A percentile compares a stretch with the other conserved stretches of the same genome.
Conservation (phyloP, 1,284 basidiomycete species). For the Meira miltonrushii region DNA sequence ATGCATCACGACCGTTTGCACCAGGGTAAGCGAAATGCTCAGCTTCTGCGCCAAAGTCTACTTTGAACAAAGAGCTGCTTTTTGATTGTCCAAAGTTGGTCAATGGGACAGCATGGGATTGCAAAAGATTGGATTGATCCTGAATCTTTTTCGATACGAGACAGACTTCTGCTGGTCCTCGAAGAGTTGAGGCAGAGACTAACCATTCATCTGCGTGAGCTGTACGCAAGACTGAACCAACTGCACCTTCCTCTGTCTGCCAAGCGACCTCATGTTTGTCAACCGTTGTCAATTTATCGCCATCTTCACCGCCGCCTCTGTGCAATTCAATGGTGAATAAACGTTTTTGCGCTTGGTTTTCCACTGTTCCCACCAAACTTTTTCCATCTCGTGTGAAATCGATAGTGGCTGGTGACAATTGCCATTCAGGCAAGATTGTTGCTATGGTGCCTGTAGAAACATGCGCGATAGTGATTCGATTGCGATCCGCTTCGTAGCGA, state of each 20-base stretch:
- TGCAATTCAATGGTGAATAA: conserved; percentile 14
- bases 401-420: conserved; percentile 23
- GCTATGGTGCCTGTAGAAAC: background rate
- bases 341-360: conserved; percentile 22
- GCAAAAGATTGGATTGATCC: background rate
- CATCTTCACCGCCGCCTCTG: conserved; percentile 9
- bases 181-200: conserved; percentile 3
- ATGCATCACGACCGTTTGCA: conserved; percentile 15
- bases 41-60: conserved; percentile 26
- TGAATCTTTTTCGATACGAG: background rate
- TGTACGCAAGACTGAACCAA: conserved; percentile 5
- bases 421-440: conserved; percentile 25
- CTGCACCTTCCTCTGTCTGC: conserved; percentile 7
- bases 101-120: background rate
- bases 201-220: background rate
- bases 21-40: conserved; percentile 25
- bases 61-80: conserved; percentile 7
- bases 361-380: conserved; percentile 14
- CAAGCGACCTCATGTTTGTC: too few relatives aligned
- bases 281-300: conserved; percentile 1
- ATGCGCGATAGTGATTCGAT: conserved; percentile 21
- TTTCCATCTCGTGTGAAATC: conserved; percentile 17
- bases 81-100: conserved; percentile 8
- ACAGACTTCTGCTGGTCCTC: conserved; percentile 23
- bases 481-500: conserved; percentile 37